phyloP scores from a whole-genome alignment of 768 basidiomycete genomes.

The Gloeopeniophorella convolvens region DNA sequence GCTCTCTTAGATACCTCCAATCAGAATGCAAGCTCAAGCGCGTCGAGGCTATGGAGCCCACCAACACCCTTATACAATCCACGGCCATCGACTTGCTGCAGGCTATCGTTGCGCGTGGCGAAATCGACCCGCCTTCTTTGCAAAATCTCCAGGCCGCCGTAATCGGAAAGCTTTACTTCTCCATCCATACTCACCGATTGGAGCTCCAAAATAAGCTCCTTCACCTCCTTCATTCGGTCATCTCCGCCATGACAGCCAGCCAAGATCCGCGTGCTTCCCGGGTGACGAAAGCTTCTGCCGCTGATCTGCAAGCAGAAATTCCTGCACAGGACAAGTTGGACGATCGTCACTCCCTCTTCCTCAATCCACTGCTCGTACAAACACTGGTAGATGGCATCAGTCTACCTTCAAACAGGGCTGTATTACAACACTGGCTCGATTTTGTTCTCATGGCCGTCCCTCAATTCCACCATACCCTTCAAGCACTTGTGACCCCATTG shows the following conservation, averaged over 20 bases:
- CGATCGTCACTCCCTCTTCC: constrained; percentile 36
- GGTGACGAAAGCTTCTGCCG: background rate
- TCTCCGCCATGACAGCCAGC: constrained; percentile 52
- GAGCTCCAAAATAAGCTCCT: constrained; percentile 92
- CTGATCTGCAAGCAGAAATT: constrained; percentile 12
- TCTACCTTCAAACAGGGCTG: constrained; percentile 58
- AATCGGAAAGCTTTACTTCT: constrained; percentile 68
- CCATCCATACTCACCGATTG: constrained; percentile 59
- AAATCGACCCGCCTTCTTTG: constrained; percentile 54
- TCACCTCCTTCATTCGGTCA: constrained; percentile 81
- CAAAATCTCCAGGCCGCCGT: constrained; percentile 65
- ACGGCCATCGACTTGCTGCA: constrained; percentile 78
- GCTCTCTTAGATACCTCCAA: constrained; percentile 53
- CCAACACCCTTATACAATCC: constrained; percentile 64
- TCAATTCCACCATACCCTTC: constrained; percentile 70
- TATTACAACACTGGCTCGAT: constrained; percentile 94
- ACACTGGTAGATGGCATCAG: constrained; percentile 79
- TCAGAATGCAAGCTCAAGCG: constrained; percentile 60
- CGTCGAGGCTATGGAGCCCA: constrained; percentile 46
- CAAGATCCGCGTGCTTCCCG: constrained; percentile 24
- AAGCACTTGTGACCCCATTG: constrained; percentile 62
- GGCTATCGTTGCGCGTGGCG: constrained; percentile 73
- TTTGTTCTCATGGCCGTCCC: constrained; percentile 89
- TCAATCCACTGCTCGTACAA: constrained; percentile 70
- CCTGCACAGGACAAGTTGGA: constrained; percentile 28